Evolutionary conservation across 805 yeast species (phyloP), one percentile per base, ranked within the genome.

Genomic region (Lachancea nothofagi): DNA sequence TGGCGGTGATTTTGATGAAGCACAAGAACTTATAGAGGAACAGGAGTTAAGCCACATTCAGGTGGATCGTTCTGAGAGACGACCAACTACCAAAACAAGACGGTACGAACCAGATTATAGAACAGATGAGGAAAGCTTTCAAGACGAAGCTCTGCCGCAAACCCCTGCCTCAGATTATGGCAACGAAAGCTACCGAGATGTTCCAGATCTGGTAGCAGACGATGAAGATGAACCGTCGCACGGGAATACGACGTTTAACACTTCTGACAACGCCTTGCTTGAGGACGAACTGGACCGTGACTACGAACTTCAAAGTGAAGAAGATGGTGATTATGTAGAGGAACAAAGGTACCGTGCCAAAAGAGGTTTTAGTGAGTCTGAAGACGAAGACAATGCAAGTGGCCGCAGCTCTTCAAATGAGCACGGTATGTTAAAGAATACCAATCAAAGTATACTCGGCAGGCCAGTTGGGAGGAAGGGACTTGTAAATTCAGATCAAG

Each of bases 201-300:
- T 73, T 46, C 82, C 82, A 45, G 77, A 75, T 55, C 75, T 90
- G 61, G 86, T 86, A 53, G 93, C 82, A 63, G 95, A 90, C 60
- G 93, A 83, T 62, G 95, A 90, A 60, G 94, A 85, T 75, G 85
- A 66, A 12, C 55, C 51, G 21, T 48, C 60, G 0, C 35, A 53
- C 12, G 59, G 49, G 25, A 51, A 55, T 33, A 53, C 62, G 6
- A 50, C 58, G 1, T 48, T 55, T 29, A 56, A 55, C 39, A 61
- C 60, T 23, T 60, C 63, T n/a, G 64, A 55, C 21, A 54, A 57
- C 41, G 63, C 59, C 1, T 33, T 56, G 19, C 36, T 53, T 12
- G 63, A 57, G 36, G 60, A 53, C 33, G 63, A 58, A 29, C 34
- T 54, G 25, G 54, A 51, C 10, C 23, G 29, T 3, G 59, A 48